Conservation (phyloP, 106 monocot genomes). For the Ottelia alismoides region DNA sequence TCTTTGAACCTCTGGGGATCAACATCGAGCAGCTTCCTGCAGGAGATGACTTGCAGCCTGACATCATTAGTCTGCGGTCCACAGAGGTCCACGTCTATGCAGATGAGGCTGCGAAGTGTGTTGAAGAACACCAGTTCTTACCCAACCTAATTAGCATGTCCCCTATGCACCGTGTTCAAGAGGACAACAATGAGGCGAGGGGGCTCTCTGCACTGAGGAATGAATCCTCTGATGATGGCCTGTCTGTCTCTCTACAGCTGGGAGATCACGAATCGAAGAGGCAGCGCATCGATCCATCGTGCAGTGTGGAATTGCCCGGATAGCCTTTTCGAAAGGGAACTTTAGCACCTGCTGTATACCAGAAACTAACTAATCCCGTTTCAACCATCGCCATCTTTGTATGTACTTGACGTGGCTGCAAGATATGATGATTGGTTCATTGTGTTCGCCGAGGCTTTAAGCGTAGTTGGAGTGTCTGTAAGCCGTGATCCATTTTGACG, state of each 20-base stretch:
- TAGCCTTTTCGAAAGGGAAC: no score
- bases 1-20: conserved; percentile 55
- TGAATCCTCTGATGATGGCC: conserved; percentile 56
- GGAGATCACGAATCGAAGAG: conserved; percentile 61
- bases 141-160: conserved; percentile 43
- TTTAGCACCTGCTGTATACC: no score
- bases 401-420: no score
- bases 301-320: conserved; percentile 1
- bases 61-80: conserved; percentile 9
- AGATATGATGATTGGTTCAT: no score
- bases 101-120: conserved; percentile 18
- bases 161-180: conserved; percentile 34
- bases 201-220: conserved; percentile 34
- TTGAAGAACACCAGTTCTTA: conserved; percentile 85
- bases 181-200: conserved; percentile 15
- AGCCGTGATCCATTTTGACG: no score
- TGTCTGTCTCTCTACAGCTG: conserved; percentile 49
- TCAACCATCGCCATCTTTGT: no score
- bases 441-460: no score
- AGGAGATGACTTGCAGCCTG: conserved; percentile 24
- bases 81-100: conserved; percentile 29
- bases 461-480: no score
- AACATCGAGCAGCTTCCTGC: conserved; percentile 49
- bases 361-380: no score
- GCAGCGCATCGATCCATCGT: conserved; percentile 26